Percentiles rank a stretch among this genome's conserved stretches.
Evolutionary conservation across 768 basidiomycete species (phyloP).

Genomic region (Auricularia auricula-judae): DNA sequence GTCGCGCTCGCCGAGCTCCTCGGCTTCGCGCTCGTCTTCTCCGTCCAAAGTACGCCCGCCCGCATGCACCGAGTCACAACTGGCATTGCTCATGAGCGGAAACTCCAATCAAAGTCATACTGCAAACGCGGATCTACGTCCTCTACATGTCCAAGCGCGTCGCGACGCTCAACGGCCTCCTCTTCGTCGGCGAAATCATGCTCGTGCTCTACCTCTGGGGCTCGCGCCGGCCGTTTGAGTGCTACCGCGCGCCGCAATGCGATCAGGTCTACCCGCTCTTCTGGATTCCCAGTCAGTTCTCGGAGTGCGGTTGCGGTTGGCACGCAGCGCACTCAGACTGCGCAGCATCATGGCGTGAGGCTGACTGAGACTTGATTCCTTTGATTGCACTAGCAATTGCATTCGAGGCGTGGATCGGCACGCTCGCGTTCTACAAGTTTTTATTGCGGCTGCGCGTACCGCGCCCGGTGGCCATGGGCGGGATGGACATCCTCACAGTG

Average conservation of each 20-base stretch:
- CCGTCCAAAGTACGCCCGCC: no score
- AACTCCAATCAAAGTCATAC: neutral
- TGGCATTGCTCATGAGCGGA: no score
- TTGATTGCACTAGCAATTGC: neutral
- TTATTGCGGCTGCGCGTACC: neutral
- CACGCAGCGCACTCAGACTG: no score
- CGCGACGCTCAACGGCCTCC: neutral
- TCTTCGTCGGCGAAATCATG: neutral
- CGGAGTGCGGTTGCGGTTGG: no score
- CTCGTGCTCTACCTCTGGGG: neutral
- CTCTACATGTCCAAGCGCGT: neutral
- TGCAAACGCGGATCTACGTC: neutral
- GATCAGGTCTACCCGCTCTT: neutral
- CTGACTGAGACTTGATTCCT: no score
- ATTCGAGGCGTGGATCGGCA: neutral
- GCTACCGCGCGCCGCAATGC: neutral
- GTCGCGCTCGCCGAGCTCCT: no score
- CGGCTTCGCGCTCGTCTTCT: no score
- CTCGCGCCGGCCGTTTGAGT: neutral
- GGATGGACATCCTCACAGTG: neutral
- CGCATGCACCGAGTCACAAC: no score
- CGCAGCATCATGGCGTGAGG: no score
- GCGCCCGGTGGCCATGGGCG: neutral
- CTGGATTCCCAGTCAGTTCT: neutral
- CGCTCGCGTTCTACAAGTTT: neutral